A percentile compares a stretch with the other conserved stretches of the same genome.
Evolutionary conservation across 352 stramenopile species (phyloP).

Genomic region (Globisporangium paddicum): DNA sequence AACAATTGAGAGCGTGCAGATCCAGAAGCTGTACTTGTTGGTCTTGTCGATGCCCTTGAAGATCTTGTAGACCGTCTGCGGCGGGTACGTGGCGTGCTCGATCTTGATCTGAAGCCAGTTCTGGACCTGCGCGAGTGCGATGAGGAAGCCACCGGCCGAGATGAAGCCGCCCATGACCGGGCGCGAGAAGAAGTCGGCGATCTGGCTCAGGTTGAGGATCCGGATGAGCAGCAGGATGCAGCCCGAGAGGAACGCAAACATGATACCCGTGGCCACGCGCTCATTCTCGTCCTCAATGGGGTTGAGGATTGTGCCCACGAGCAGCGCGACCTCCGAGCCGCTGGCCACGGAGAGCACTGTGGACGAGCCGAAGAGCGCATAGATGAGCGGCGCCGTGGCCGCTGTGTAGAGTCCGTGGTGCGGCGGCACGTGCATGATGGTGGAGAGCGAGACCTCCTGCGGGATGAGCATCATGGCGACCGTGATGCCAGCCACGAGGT

Average conservation of each 20-base stretch:
- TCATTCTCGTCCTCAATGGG: conserved; percentile 35
- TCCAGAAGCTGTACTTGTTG: conserved; percentile 65
- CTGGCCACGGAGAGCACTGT: conserved; percentile 80
- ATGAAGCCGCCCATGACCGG: conserved; percentile 90
- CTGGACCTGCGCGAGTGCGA: conserved; percentile 87
- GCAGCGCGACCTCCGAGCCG: conserved; percentile 54
- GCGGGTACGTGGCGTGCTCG: conserved; percentile 34
- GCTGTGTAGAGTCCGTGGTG: conserved; percentile 90
- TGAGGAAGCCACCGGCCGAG: conserved; percentile 82
- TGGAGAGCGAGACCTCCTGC: conserved; percentile 85
- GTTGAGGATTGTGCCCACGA: conserved; percentile 49
- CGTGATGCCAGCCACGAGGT: conserved; percentile 44
- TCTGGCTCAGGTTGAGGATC: conserved; percentile 75
- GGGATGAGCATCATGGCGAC: conserved; percentile 88
- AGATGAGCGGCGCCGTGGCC: conserved; percentile 73
- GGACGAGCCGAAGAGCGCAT: conserved; percentile 79
- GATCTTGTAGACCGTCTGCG: conserved; percentile 52
- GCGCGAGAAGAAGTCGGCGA: conserved; percentile 87
- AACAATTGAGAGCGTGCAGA: conserved; percentile 53
- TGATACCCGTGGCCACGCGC: conserved; percentile 34
- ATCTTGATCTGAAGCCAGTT: conserved; percentile 73
- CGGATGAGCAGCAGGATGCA: conserved; percentile 70
- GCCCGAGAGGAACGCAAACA: conserved; percentile 70
- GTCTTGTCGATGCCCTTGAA: conserved; percentile 46
- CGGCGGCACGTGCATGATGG: conserved; percentile 79